phyloP scores from a whole-genome alignment of 2,329 filamentous ascomycete species.

The Beauveria medogensis region DNA sequence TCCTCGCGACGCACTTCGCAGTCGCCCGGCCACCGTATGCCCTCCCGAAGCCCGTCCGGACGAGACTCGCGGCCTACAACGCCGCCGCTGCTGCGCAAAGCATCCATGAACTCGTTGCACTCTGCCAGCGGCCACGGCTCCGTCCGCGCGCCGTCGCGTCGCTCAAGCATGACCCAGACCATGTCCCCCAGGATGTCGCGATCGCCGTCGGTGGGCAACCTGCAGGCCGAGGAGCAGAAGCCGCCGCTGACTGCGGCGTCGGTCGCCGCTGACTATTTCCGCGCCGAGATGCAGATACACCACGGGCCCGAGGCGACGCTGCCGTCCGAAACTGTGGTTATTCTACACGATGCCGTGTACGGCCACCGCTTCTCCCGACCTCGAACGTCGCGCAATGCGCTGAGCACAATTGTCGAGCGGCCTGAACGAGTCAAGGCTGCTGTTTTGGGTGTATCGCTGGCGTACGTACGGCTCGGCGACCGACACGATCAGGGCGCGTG shows the following conservation, averaged over 20 bases:
- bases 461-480: slow-evolving; percentile 84
- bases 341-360: slow-evolving; percentile 91
- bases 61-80: slow-evolving; percentile 39
- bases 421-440: slow-evolving; percentile 84
- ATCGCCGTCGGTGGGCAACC: slow-evolving; percentile 24
- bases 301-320: slow-evolving; percentile 36
- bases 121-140: slow-evolving; percentile 35
- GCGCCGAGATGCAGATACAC: slow-evolving; percentile 59
- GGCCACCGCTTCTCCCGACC: slow-evolving; percentile 86
- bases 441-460: slow-evolving; percentile 72
- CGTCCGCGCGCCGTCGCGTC: slow-evolving; percentile 34
- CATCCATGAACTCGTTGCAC: slow-evolving; percentile 49
- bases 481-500: slow-evolving; percentile 64
- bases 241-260: slow-evolving; percentile 38
- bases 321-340: slow-evolving; percentile 61
- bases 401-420: slow-evolving; percentile 82
- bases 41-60: slow-evolving; percentile 35
- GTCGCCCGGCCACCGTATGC: slow-evolving; percentile 29
- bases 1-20: slow-evolving; percentile 27
- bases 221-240: slow-evolving; percentile 25
- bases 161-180: slow-evolving; percentile 39
- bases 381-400: slow-evolving; percentile 60
- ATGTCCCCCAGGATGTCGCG: slow-evolving; percentile 33
- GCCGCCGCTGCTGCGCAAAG: slow-evolving; percentile 45
- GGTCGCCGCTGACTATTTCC: slow-evolving; percentile 61